phyloP scores from a whole-genome alignment of 805 yeast genomes.

The Zygoascus biomembranicola region DNA sequence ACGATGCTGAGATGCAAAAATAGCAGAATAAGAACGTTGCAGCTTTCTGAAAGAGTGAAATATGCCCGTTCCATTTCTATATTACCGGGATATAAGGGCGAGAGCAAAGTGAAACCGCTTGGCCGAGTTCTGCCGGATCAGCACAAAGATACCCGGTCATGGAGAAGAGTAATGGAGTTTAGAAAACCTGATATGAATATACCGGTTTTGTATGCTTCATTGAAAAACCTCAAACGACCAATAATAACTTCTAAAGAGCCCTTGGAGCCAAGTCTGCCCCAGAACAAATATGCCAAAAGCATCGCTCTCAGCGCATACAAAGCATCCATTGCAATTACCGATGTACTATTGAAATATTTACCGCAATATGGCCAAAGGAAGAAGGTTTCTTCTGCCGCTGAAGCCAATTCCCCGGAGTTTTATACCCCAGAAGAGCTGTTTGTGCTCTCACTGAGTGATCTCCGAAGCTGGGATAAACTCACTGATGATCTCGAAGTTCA shows the following conservation, averaged over 20 bases:
- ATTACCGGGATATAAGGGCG: neutral
- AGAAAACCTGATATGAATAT: slow-evolving; percentile 3
- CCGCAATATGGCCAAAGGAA: neutral
- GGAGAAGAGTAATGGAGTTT: slow-evolving; percentile 4
- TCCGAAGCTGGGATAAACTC: slow-evolving; percentile 21
- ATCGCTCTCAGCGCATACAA: neutral
- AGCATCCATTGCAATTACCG: neutral
- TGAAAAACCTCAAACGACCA: neutral
- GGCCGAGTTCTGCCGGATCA: slow-evolving; percentile 1
- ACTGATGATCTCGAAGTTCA: slow-evolving; percentile 23
- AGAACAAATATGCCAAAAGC: neutral
- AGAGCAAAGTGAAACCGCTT: neutral
- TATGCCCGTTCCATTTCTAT: neutral
- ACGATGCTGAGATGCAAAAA: neutral
- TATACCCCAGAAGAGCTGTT: neutral
- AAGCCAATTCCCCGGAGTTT: neutral
- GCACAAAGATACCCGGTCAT: neutral
- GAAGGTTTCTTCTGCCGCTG: neutral
- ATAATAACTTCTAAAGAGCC: neutral
- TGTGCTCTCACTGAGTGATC: slow-evolving; percentile 3
- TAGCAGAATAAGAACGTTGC: too few relatives aligned
- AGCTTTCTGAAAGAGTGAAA: neutral
- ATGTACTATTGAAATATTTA: neutral
- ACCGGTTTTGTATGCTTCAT: neutral
- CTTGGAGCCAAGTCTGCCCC: neutral